These are phyloP conservation scores for Fusarium xylarioides DNA, from an alignment of 2,329 filamentous ascomycete genomes.

Conservation along the genomic window DNA sequence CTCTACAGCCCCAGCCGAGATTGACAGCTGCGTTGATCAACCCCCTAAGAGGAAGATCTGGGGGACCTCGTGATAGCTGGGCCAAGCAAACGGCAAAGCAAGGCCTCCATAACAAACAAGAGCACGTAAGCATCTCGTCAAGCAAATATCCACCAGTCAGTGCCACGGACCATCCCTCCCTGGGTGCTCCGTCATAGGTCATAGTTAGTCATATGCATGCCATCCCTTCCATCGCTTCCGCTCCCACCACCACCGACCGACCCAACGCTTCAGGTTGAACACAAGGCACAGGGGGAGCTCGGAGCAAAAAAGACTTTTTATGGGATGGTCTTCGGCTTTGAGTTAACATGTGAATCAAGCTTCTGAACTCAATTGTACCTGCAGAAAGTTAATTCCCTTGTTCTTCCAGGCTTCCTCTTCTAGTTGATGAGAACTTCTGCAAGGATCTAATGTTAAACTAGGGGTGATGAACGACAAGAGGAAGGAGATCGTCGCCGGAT, in stretches of 20 bases:
- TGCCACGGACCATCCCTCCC: background rate
- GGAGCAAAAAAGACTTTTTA: background rate
- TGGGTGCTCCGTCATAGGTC: background rate
- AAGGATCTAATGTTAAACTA: constrained; percentile 3
- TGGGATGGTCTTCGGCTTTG: background rate
- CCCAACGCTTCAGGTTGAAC: constrained; percentile 23
- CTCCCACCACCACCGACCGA: background rate
- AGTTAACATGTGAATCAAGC: background rate
- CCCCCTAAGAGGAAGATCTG: constrained; percentile 15
- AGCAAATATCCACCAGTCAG: constrained; percentile 29
- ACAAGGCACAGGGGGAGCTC: constrained; percentile 2
- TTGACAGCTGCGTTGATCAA: constrained; percentile 16
- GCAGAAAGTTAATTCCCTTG: background rate
- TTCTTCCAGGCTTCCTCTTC: constrained; percentile 6
- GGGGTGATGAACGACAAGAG: constrained; percentile 6
- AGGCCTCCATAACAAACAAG: constrained; percentile 1
- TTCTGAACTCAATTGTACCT: background rate
- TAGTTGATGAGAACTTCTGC: background rate
- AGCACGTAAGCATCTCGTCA: constrained; percentile 14
- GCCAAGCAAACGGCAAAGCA: background rate
- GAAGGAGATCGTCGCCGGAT: constrained; percentile 31
- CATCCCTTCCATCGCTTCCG: constrained; percentile 11
- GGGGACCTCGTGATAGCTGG: constrained; percentile 9
- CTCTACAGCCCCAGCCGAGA: constrained; percentile 10
- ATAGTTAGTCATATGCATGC: constrained; percentile 26